Base-by-base conservation (phyloP, 2,329 filamentous ascomycete species). In the Fusarium humuli region DNA sequence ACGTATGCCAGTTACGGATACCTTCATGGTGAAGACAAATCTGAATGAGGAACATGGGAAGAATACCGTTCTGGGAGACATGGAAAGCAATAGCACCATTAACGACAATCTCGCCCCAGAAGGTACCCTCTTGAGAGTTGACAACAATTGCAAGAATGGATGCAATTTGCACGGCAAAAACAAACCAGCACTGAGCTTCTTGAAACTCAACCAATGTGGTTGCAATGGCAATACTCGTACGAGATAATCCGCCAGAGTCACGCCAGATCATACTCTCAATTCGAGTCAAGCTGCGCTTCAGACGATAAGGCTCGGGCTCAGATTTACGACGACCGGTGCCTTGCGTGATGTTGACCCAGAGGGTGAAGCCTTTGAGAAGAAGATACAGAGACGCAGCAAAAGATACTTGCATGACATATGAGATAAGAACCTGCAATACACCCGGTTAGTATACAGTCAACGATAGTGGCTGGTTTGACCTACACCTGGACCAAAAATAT, bases 181-280 rank as follows among this genome's bases (percentile, higher is more conserved):
- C 75, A 47, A 81, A 81, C 79, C 79, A 81, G 61, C 75, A 77
- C 52, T 81, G 79, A 1, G 79, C 79, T 55, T 81, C 79, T 55
- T 81, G 79, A 32, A 81, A 81, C 70, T 81, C 79, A 30, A 81
- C 79, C n/a, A 81, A 67, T 3, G 79, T 81, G 7, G 79, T 80
- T 60, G 79, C 79, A 48, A 81, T 79, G 64, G 79, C 79, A 40
- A 81, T 79, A 55, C 78, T 80, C 10, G 79, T 81, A 8, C 79
- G 78, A 6, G 79, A 81, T 14, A 80, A 47, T 16, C 77, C 79
- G 1, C 78, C 75, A 22, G 78, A 77, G 57, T 81, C 79, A 40
- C 75, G 73, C 79, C 79, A 81, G 46, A 81, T 77, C 64, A 81
- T 79, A 30, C 76, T 75, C 64, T 79, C 76, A 41, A 81, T 78